phyloP scores from a whole-genome alignment of 371 early-diverging fungal species.

The Apophysomyces ossiformis region DNA sequence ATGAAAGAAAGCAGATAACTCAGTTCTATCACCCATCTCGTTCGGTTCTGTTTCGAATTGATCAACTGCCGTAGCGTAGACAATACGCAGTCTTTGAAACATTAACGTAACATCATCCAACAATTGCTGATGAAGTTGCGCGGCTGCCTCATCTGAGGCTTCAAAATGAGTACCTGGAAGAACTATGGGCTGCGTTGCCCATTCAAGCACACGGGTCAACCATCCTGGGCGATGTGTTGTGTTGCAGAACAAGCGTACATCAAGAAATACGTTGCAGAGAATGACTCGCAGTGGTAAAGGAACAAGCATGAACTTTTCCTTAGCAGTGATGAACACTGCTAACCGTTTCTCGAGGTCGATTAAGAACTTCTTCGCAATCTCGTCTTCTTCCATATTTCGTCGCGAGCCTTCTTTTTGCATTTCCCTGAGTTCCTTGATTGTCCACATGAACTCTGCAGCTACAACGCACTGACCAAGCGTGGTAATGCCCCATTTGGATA shows the following conservation, averaged over 20 bases:
- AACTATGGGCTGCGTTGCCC: slow-evolving; percentile 48
- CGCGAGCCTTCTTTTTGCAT: slow-evolving; percentile 30
- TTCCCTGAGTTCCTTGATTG: slow-evolving; percentile 52
- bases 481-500: slow-evolving; percentile 60
- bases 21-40: slow-evolving; percentile 14
- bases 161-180: slow-evolving; percentile 16
- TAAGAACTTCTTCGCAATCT: slow-evolving; percentile 66
- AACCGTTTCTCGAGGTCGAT: slow-evolving; percentile 66
- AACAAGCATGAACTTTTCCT: slow-evolving; percentile 56
- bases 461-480: slow-evolving; percentile 67
- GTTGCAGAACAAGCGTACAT: slow-evolving; percentile 67
- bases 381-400: slow-evolving; percentile 58
- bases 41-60: slow-evolving; percentile 26
- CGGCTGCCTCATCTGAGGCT: neutral
- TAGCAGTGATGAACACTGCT: slow-evolving; percentile 60
- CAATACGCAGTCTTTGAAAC: slow-evolving; percentile 43
- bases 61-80: slow-evolving; percentile 38
- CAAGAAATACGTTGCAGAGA: slow-evolving; percentile 57
- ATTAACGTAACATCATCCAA: slow-evolving; percentile 41
- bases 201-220: slow-evolving; percentile 61
- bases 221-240: slow-evolving; percentile 68
- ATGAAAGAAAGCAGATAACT: neutral
- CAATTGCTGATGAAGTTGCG: slow-evolving; percentile 15
- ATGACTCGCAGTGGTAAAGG: slow-evolving; percentile 63
- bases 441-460: slow-evolving; percentile 62